These are phyloP conservation scores for Lindgomyces ingoldianus DNA, from an alignment of 495 filamentous ascomycete genomes.

Conservation along the genomic window DNA sequence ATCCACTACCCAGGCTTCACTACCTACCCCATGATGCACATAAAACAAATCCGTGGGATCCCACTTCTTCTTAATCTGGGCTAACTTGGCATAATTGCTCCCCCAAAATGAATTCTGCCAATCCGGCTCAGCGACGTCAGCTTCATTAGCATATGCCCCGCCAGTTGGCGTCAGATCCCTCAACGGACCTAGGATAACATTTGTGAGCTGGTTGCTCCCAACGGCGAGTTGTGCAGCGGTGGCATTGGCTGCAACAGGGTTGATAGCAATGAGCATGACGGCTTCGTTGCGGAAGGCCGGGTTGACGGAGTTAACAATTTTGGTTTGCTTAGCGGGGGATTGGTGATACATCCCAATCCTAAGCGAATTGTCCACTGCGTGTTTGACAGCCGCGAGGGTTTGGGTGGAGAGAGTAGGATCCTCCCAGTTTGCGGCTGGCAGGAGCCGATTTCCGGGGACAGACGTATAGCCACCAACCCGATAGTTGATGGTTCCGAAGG, in stretches of 20 bases:
- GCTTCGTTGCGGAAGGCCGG: conserved; percentile 34
- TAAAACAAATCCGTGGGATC: conserved; percentile 29
- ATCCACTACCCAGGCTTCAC: conserved; percentile 19
- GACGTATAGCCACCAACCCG: background rate
- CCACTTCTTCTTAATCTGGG: conserved; percentile 21
- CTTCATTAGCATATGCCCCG: conserved; percentile 35
- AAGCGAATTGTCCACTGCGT: conserved; percentile 15
- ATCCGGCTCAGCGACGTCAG: conserved; percentile 17
- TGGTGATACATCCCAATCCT: conserved; percentile 13
- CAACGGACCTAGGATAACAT: conserved; percentile 12
- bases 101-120: conserved; percentile 31
- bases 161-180: conserved; percentile 15
- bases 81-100: conserved; percentile 11
- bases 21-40: conserved; percentile 23
- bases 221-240: background rate
- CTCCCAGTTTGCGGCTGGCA: conserved; percentile 24
- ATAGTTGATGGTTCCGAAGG: conserved; percentile 9
- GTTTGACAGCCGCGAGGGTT: conserved; percentile 19
- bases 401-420: background rate
- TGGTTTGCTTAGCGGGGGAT: background rate
- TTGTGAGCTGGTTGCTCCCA: conserved; percentile 7
- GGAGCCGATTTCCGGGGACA: conserved; percentile 24
- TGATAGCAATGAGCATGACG: conserved; percentile 14
- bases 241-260: background rate
- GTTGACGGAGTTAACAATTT: conserved; percentile 30